Base-by-base conservation (phyloP, 2,329 filamentous ascomycete genomes). In the Penicillium verrucosum region DNA sequence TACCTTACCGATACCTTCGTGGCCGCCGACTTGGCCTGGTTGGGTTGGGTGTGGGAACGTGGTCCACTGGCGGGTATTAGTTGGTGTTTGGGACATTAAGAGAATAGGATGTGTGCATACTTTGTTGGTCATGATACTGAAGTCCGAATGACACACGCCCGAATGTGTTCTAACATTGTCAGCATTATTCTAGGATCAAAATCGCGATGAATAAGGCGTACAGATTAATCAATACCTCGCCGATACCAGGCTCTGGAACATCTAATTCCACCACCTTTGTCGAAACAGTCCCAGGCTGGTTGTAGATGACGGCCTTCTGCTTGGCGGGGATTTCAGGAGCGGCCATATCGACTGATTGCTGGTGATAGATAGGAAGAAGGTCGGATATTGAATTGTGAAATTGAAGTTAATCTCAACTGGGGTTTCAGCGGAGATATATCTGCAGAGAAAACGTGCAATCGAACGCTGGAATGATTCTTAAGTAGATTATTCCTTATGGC, bases 1-100 rank as follows among this genome's bases (percentile, higher is more conserved):
- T 29, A 89, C 77, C 48, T 80, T 81, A 38, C 85, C 84, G 1
- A 89, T 82, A 16, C 87, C 87, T 73, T 89, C 87, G 68, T 89
- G 86, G 8, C 87, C 87, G 41, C 86, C 87, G 5, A 88, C 80
- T 70, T 88, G 85, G 14, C 84, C 83, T 43, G 79, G 70, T 66
- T 80, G 81, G 9, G 84, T 86, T 32, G 82, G 83, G 60, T 75
- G 75, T 2, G 84, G 84, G 1, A 89, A 80, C 8, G 76, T 78
- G 57, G 75, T 79, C 79, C 82, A 87, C 76, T 79, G 74, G 21
- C 12, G 2, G 23, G 9, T 5, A 18, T 53, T 38, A 46, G 37
- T 32, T 27, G n/a, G 25, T 25, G 12, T 5, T 4, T 10, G 10
- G 11, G 5, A 49, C 6, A 27, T 48, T 7, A 18, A 27, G 8